Percentiles rank a stretch among this genome's conserved stretches.
phyloP scores from a whole-genome alignment of 768 basidiomycete genomes.

The Naganishia kalamii region DNA sequence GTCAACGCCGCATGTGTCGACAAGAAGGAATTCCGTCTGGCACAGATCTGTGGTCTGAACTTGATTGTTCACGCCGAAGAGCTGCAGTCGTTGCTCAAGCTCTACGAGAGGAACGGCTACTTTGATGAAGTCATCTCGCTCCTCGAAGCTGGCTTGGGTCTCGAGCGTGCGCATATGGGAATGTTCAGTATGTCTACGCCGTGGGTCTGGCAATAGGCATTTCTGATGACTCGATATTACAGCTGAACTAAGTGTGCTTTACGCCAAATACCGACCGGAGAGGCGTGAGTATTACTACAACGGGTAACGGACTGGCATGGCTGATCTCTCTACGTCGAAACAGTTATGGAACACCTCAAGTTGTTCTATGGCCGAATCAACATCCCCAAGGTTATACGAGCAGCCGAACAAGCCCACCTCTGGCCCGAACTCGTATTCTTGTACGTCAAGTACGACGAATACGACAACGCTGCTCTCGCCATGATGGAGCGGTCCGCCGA shows the following conservation, averaged over 20 bases:
- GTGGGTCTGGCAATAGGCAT: neutral
- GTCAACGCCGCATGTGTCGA: slow-evolving; percentile 98
- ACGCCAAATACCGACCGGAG: slow-evolving; percentile 90
- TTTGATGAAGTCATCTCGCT: slow-evolving; percentile 89
- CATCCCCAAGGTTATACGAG: slow-evolving; percentile 97
- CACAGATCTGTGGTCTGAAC: slow-evolving; percentile 98
- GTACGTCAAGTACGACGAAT: slow-evolving; percentile 97
- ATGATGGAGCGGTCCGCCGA: slow-evolving; percentile 99
- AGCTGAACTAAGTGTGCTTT: slow-evolving; percentile 75
- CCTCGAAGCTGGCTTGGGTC: slow-evolving; percentile 82
- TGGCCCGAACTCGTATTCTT: slow-evolving; percentile 98
- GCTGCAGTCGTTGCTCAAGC: slow-evolving; percentile 58
- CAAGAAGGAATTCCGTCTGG: slow-evolving; percentile 92
- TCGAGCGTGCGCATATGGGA: slow-evolving; percentile 85
- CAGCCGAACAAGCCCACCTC: slow-evolving; percentile 89
- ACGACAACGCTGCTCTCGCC: slow-evolving; percentile 91
- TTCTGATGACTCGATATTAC: slow-evolving; percentile 54
- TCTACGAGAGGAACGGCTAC: slow-evolving; percentile 84
- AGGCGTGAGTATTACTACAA: slow-evolving; percentile 59
- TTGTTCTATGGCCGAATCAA: slow-evolving; percentile 84
- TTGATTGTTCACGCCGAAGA: slow-evolving; percentile 59
- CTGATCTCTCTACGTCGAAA: slow-evolving; percentile 17
- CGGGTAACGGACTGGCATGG: neutral
- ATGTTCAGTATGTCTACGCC: slow-evolving; percentile 7
- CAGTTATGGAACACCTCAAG: slow-evolving; percentile 98